phyloP scores from a whole-genome alignment of 176 grass and related monocot species.

The Oropetium thomaeum region DNA sequence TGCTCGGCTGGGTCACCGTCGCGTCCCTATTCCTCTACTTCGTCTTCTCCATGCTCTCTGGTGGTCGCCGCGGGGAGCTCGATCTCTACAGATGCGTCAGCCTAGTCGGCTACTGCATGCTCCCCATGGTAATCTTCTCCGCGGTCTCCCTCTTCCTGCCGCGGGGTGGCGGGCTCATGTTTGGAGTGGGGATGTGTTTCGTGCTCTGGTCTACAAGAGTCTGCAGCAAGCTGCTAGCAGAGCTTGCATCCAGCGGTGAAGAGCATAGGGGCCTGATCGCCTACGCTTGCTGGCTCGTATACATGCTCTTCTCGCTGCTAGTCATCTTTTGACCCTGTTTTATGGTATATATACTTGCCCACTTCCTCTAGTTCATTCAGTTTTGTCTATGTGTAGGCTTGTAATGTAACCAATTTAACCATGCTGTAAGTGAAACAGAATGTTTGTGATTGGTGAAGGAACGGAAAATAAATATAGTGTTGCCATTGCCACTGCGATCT shows the following conservation, averaged over 20 bases:
- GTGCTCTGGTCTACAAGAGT: slow-evolving; percentile 91
- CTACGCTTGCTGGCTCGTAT: slow-evolving; percentile 91
- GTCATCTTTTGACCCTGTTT: slow-evolving; percentile 69
- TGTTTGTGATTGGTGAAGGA: slow-evolving; percentile 1
- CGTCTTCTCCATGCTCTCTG: slow-evolving; percentile 82
- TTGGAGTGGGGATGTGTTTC: slow-evolving; percentile 66
- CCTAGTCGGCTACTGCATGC: slow-evolving; percentile 92
- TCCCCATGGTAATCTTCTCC: slow-evolving; percentile 99
- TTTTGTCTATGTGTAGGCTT: background rate
- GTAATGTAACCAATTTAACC: background rate
- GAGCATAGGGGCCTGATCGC: slow-evolving; percentile 78
- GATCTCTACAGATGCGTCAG: slow-evolving; percentile 90
- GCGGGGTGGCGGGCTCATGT: slow-evolving; percentile 65
- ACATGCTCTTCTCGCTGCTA: slow-evolving; percentile 91
- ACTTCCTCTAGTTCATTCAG: slow-evolving; percentile 4
- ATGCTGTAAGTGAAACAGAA: background rate
- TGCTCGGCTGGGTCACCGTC: slow-evolving; percentile 90
- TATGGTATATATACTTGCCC: slow-evolving; percentile 1
- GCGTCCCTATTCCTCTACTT: slow-evolving; percentile 88
- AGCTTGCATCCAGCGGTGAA: slow-evolving; percentile 81
- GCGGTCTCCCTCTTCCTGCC: slow-evolving; percentile 82
- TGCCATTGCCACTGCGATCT: background rate
- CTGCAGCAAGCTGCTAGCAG: slow-evolving; percentile 75
- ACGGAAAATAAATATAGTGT: background rate
- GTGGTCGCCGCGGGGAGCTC: slow-evolving; percentile 72